Base-by-base conservation (phyloP, 2,329 filamentous ascomycete species). In the Venturiaceae sp. region DNA sequence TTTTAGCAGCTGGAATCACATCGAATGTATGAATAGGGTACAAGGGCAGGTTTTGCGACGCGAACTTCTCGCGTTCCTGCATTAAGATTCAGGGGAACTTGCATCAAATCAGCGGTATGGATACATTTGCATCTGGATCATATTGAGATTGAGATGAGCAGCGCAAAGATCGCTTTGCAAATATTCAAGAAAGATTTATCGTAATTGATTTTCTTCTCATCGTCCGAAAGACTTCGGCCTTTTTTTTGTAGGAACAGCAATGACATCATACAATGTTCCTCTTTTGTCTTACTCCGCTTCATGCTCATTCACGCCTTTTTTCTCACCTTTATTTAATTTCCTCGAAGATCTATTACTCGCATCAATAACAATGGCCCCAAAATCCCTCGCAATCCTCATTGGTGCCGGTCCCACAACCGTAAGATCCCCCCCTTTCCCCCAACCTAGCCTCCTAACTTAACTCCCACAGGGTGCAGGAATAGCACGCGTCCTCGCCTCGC, bases 401-500 rank as follows among this genome's bases (percentile, higher is more conserved):
- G 66, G 69, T 30, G 68, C 68, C 16, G 68, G 69, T 3, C 68
- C 68, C 8, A 67, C 66, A 53, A 68, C 68, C 9, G 67, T 70
- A 58, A 39, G 61, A 36, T 60, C n/a, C 19, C 11, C 30, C 1
- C 14, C 33, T 36, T 26, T 1, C 19, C 21, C 32, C 5, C 19
- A 44, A 46, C n/a, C 26, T 28, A 41, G 19, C 32, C 16, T 23
- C 55, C 37, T 52, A 33, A 54, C 16, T 26, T 23, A 28, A 41
- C 19, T 67, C 5, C 16, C 1, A 4, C 8, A 79, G 69, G 79
- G 79, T 11, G 76, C 77, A 11, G 80, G 81, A 44, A 83, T 83
- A n/a, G 78, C 79, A 23, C 74, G 79, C 21, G 74, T 81, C 36
- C 75, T 83, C 39, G 77, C 80, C 1, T 68, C 71, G 0, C 75